Evolutionary conservation across 257 asterid genomes (phyloP).

Genomic region (Ajuga chamaepitys): DNA sequence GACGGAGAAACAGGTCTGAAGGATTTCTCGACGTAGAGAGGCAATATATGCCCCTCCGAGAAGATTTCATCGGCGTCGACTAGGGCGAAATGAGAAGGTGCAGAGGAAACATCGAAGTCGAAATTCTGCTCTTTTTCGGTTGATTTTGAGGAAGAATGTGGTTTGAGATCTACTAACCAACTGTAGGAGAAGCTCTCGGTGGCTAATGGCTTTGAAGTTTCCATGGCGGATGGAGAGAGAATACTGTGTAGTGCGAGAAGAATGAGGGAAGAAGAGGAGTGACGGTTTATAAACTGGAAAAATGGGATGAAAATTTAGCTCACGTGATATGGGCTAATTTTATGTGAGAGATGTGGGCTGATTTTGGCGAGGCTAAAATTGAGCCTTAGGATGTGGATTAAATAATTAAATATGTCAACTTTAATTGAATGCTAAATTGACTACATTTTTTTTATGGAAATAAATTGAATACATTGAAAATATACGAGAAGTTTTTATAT

Average conservation of each 20-base stretch:
- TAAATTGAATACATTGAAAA: too few species aligned
- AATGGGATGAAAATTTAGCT: not conserved
- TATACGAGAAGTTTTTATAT: too few species aligned
- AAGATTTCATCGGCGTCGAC: constrained; percentile 61
- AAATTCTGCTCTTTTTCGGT: constrained; percentile 29
- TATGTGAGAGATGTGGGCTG: too few species aligned
- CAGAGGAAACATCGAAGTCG: constrained; percentile 37
- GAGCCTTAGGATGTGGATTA: too few species aligned
- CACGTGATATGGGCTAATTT: constrained; percentile 3
- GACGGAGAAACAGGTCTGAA: constrained; percentile 21
- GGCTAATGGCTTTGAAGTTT: constrained; percentile 42
- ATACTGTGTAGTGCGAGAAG: constrained; percentile 5
- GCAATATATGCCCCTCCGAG: constrained; percentile 48
- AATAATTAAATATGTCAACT: too few species aligned
- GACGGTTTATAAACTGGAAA: constrained; percentile 13
- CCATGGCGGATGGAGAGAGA: constrained; percentile 30
- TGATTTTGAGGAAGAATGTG: constrained; percentile 15
- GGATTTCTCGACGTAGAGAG: constrained; percentile 18
- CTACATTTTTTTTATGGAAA: too few species aligned
- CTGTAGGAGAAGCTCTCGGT: constrained; percentile 68
- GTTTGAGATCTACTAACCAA: constrained; percentile 41
- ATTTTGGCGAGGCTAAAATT: too few species aligned
- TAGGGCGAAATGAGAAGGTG: constrained; percentile 23
- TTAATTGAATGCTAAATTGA: too few species aligned
- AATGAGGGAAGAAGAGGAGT: not conserved